phyloP scores from a whole-genome alignment of 192 early-diverging fungal genomes.

The Pilobolus umbonatus region DNA sequence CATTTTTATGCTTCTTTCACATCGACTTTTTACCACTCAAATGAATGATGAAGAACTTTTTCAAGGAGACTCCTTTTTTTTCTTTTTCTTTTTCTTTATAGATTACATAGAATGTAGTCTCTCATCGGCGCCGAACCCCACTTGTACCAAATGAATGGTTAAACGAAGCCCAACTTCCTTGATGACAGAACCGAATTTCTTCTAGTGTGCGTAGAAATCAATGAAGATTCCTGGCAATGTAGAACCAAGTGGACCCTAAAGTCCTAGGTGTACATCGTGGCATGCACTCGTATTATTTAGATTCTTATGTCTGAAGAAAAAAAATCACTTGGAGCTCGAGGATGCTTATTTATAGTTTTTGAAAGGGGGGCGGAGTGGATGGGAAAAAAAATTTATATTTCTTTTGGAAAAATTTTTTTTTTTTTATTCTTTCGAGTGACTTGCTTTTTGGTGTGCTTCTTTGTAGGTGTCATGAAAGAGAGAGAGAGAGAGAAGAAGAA shows the following conservation, averaged over 20 bases:
- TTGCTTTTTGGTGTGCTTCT: too few relatives aligned
- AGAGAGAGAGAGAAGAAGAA: not conserved
- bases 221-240: constrained; percentile 28
- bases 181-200: constrained; percentile 10
- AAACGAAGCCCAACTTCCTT: constrained; percentile 12
- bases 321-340: not conserved
- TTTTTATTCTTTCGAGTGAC: not conserved
- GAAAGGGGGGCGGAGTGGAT: too few relatives aligned
- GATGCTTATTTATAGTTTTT: not conserved
- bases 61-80: not conserved
- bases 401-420: not conserved
- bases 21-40: not conserved
- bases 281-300: constrained; percentile 23
- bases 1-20: not conserved
- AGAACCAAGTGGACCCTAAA: constrained; percentile 14
- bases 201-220: constrained; percentile 22
- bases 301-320: constrained; percentile 19
- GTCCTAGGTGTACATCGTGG: constrained; percentile 24
- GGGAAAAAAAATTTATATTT: too few relatives aligned
- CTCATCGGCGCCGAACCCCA: constrained; percentile 22
- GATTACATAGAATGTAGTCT: too few relatives aligned
- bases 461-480: constrained; percentile 1
- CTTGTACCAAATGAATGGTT: constrained; percentile 20
- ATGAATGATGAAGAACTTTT: not conserved
- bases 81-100: too few relatives aligned